These are phyloP conservation scores for Dactylellina parvicollis DNA, from an alignment of 2,329 filamentous ascomycete genomes.

Conservation along the genomic window DNA sequence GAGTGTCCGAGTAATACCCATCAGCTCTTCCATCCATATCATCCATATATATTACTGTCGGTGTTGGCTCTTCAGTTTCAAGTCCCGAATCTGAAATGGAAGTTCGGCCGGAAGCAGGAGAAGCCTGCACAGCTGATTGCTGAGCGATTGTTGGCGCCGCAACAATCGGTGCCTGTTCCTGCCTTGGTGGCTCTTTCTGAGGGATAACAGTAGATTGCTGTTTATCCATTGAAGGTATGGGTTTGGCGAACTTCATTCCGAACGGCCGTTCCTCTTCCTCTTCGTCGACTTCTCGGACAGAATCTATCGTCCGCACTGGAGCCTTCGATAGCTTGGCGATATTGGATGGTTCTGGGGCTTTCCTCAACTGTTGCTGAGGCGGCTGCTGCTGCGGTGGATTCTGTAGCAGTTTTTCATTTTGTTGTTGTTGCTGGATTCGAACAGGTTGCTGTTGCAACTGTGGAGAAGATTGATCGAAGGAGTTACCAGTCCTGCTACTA, in stretches of 20 bases:
- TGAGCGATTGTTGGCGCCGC: constrained; percentile 9
- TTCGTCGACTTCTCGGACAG: constrained; percentile 49
- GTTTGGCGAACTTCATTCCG: constrained; percentile 48
- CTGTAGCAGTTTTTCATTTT: constrained; percentile 52
- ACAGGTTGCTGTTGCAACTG: constrained; percentile 33
- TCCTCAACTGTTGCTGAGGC: constrained; percentile 58
- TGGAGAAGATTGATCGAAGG: constrained; percentile 37
- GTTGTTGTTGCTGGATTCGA: constrained; percentile 56
- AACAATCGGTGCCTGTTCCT: constrained; percentile 11
- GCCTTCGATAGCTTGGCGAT: constrained; percentile 21
- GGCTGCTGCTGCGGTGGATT: constrained; percentile 37
- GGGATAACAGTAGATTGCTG: constrained; percentile 49
- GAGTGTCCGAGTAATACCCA: constrained; percentile 54
- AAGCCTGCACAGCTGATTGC: constrained; percentile 18
- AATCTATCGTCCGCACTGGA: constrained; percentile 36
- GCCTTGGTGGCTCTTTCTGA: constrained; percentile 18
- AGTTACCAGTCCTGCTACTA: constrained; percentile 42
- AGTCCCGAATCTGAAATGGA: constrained; percentile 18
- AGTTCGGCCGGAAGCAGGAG: constrained; percentile 36
- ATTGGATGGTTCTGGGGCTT: constrained; percentile 16
- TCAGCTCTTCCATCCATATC: constrained; percentile 53
- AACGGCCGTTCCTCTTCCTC: constrained; percentile 49
- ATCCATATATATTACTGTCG: constrained; percentile 35
- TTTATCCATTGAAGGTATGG: constrained; percentile 41
- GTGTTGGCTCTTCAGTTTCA: constrained; percentile 28